These are phyloP conservation scores for Hypoxylon sp. DNA, from an alignment of 2,329 filamentous ascomycete species.

Conservation along the genomic window DNA sequence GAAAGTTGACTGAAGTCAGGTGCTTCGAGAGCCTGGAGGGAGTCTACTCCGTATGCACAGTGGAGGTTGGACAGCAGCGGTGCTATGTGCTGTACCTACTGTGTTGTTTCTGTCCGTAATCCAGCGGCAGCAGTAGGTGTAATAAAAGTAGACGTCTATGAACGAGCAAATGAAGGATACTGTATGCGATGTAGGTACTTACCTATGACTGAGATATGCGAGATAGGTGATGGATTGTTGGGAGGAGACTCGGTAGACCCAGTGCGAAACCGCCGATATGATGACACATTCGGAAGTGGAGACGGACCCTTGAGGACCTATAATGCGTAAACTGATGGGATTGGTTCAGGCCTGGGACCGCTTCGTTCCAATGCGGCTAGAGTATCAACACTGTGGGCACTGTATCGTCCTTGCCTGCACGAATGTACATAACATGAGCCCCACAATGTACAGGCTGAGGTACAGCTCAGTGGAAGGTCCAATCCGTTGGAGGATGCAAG, in stretches of 20 bases:
- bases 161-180: slow-evolving; percentile 1
- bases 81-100: slow-evolving; percentile 9
- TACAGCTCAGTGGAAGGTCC: background rate
- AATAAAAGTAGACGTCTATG: slow-evolving; percentile 1
- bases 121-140: slow-evolving; percentile 2
- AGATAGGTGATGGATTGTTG: slow-evolving; percentile 18
- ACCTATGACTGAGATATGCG: background rate
- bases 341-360: slow-evolving; percentile 21
- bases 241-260: slow-evolving; percentile 17
- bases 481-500: slow-evolving; percentile 2
- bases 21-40: slow-evolving; percentile 23
- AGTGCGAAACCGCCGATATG: slow-evolving; percentile 35
- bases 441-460: slow-evolving; percentile 16
- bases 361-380: slow-evolving; percentile 21
- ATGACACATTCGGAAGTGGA: slow-evolving; percentile 38
- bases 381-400: slow-evolving; percentile 21
- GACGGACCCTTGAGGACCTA: slow-evolving; percentile 33
- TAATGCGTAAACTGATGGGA: slow-evolving; percentile 13
- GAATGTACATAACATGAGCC: background rate
- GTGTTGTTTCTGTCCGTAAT: slow-evolving; percentile 4
- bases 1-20: slow-evolving; percentile 38
- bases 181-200: slow-evolving; percentile 1
- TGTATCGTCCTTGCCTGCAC: slow-evolving; percentile 17
- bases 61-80: slow-evolving; percentile 29
- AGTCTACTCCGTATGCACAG: slow-evolving; percentile 34